Percentiles rank a stretch among this genome's conserved stretches.
Conservation (phyloP, 2,329 filamentous ascomycete species). For the Stylonectria norvegica region DNA sequence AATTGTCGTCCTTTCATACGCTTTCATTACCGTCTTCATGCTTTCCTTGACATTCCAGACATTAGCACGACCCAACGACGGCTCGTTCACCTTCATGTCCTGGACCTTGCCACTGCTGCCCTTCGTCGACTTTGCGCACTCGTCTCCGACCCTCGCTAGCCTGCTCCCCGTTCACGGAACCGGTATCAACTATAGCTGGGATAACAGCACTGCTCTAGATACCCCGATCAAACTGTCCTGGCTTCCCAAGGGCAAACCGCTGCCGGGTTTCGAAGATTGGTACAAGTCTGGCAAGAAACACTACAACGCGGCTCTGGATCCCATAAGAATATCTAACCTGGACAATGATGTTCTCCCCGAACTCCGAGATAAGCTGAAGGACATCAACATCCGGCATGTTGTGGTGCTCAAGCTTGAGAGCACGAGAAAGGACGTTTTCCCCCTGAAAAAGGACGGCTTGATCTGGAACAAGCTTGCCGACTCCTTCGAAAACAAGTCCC, state of each 20-base stretch:
- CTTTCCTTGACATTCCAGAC: slow-evolving; percentile 19
- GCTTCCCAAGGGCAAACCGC: slow-evolving; percentile 23
- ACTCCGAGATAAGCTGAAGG: slow-evolving; percentile 17
- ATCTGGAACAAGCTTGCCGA: slow-evolving; percentile 30
- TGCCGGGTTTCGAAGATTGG: slow-evolving; percentile 30
- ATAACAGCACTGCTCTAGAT: slow-evolving; percentile 28
- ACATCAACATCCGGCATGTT: slow-evolving; percentile 39
- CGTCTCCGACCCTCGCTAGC: slow-evolving; percentile 24
- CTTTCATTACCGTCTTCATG: slow-evolving; percentile 12
- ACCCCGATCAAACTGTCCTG: slow-evolving; percentile 20
- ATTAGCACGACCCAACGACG: slow-evolving; percentile 26
- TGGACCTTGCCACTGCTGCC: slow-evolving; percentile 34
- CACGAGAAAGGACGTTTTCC: slow-evolving; percentile 42
- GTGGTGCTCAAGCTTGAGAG: slow-evolving; percentile 41
- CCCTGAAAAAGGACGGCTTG: slow-evolving; percentile 36
- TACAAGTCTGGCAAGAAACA: slow-evolving; percentile 14
- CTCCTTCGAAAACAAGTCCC: slow-evolving; percentile 24
- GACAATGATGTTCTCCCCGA: slow-evolving; percentile 25
- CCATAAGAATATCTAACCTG: slow-evolving; percentile 37
- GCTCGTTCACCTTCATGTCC: slow-evolving; percentile 33
- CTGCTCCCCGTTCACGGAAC: slow-evolving; percentile 20
- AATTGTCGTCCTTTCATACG: slow-evolving; percentile 4
- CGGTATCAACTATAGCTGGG: slow-evolving; percentile 25
- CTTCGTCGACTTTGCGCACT: slow-evolving; percentile 31
- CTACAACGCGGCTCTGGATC: slow-evolving; percentile 36